Base-by-base conservation (phyloP, 768 basidiomycete genomes). In the Boletellus ananas region DNA sequence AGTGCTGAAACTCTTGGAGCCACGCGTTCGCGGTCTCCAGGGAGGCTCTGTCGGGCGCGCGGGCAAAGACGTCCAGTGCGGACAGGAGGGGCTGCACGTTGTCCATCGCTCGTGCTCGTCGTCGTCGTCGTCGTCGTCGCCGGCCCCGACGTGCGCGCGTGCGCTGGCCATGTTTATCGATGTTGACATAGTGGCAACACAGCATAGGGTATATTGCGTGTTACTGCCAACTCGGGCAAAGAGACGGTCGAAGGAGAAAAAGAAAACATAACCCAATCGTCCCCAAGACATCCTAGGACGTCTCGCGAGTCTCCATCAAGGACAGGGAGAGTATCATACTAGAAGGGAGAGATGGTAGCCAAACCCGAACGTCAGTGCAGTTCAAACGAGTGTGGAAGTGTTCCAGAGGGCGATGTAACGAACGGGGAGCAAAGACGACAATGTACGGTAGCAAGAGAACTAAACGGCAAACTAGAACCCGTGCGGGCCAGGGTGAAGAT, bases 1-100 rank as follows among this genome's bases (percentile, higher is more conserved):
- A 94, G 78, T 97, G 94, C 76, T 99, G 95, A 69, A 98, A 99
- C 71, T 94, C 93, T 74, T 94, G 88, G 55, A 99, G 85, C 94
- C 94, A 97, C 58, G 83, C 73, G 74, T 96, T 97, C 58, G 94
- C 95, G 58, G 79, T 79, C 58, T 90, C 88, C 57, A 96, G 78
- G 16, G 90, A 84, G 14, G 71, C 70, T 61, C 89, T 87, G 76
- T 95, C 90, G 29, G 95, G 89, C 46, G 85, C 84, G 52, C 83
- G 79, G 58, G 78, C 75, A 68, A 93, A 93, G 40, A 92, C 87
- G 44, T 84, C 81, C 58, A 93, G 75, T 20, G 86, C 90, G 57
- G 87, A 80, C 61, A 90, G 69, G 6, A 93, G 71, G 56, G 79
- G 80, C 68, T 85, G 84, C 35, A 89, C 75, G 61, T 82, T 82